A percentile compares a stretch with the other conserved stretches of the same genome.
Conservation (phyloP, 495 filamentous ascomycete species). For the Sphaerosporella brunnea region DNA sequence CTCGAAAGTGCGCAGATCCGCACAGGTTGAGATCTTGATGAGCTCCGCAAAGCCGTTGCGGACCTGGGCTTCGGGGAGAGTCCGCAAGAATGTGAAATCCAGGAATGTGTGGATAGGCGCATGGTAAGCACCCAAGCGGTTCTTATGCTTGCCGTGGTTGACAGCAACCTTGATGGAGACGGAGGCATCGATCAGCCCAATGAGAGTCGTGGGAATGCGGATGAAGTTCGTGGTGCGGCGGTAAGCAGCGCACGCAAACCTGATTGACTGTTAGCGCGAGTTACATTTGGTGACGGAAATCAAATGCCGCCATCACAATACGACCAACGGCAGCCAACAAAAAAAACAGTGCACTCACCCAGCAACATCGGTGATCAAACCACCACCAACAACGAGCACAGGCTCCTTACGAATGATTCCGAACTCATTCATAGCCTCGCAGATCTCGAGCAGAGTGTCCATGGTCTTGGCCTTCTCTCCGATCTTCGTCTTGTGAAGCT, state of each 20-base stretch:
- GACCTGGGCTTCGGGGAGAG: constrained; percentile 40
- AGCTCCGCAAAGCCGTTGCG: constrained; percentile 49
- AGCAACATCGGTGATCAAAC: constrained; percentile 47
- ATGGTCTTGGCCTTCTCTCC: constrained; percentile 49
- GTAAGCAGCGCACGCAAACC: constrained; percentile 43
- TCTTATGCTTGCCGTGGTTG: constrained; percentile 49
- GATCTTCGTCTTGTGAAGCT: constrained; percentile 46
- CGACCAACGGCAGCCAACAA: neutral
- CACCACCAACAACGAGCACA: constrained; percentile 46
- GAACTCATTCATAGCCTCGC: constrained; percentile 46
- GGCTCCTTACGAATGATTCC: constrained; percentile 48
- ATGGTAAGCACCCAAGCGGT: constrained; percentile 48
- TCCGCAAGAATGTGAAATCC: constrained; percentile 46
- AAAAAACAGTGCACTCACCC: constrained; percentile 32
- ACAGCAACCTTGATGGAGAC: constrained; percentile 50
- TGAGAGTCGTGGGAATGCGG: constrained; percentile 44
- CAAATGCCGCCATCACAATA: too few relatives aligned
- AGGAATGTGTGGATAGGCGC: constrained; percentile 48
- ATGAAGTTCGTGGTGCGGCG: constrained; percentile 39
- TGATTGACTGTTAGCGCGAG: too few relatives aligned
- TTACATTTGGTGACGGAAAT: too few relatives aligned
- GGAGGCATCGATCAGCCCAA: constrained; percentile 48
- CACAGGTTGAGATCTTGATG: constrained; percentile 50
- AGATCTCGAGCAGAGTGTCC: constrained; percentile 41
- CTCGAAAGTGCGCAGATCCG: constrained; percentile 40